Evolutionary conservation across 768 basidiomycete species (phyloP).

Genomic region (Mycena belliarum): DNA sequence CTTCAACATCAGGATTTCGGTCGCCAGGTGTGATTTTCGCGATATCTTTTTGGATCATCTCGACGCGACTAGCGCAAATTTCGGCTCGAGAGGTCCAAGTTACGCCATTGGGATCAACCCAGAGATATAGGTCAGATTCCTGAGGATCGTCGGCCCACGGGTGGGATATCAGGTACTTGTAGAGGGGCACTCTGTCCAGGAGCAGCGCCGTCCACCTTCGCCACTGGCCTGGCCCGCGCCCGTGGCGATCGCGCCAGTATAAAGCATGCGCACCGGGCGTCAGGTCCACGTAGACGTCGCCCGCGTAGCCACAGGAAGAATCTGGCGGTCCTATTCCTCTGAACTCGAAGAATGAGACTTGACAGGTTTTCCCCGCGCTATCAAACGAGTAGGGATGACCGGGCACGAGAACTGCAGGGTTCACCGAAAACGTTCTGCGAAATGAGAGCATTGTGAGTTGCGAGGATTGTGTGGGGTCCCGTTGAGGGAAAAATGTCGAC

Average conservation of each 20-base stretch:
- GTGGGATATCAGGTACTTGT: constrained; percentile 18
- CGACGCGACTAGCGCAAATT: constrained; percentile 18
- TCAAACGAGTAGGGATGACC: constrained; percentile 21
- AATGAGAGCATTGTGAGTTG: constrained; percentile 17
- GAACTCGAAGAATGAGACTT: constrained; percentile 20
- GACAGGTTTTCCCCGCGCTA: constrained; percentile 12
- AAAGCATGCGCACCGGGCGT: constrained; percentile 14
- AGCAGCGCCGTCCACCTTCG: constrained; percentile 14
- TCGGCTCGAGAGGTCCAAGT: constrained; percentile 22
- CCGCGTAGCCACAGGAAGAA: constrained; percentile 14
- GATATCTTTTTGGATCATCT: constrained; percentile 19
- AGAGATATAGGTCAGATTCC: constrained; percentile 20
- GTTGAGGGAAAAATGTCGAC: background rate
- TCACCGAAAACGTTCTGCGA: constrained; percentile 17
- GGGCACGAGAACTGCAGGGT: constrained; percentile 13
- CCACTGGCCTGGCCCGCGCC: constrained; percentile 16
- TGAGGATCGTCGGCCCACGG: constrained; percentile 21
- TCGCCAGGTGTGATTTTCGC: constrained; percentile 14
- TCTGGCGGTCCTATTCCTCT: constrained; percentile 20
- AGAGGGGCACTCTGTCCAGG: constrained; percentile 20
- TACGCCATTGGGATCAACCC: constrained; percentile 16
- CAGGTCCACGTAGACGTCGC: constrained; percentile 21
- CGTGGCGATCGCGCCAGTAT: constrained; percentile 23
- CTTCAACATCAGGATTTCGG: constrained; percentile 18
- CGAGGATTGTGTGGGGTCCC: background rate